A percentile compares a stretch with the other conserved stretches of the same genome.
phyloP scores from a whole-genome alignment of 805 yeast genomes.

The Saccharomycopsis sp. region DNA sequence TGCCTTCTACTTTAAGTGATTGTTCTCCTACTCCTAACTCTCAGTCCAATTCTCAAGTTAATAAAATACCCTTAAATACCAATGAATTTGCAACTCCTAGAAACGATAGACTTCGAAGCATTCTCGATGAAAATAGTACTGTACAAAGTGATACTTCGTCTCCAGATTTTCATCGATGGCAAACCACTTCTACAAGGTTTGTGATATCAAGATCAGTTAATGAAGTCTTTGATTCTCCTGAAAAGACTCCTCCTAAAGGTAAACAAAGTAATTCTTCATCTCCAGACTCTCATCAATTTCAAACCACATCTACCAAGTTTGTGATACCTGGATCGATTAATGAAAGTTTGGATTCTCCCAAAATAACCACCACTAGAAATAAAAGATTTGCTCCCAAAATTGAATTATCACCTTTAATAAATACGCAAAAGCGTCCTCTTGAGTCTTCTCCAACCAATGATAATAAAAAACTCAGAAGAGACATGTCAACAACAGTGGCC shows the following conservation, averaged over 20 bases:
- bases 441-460: not conserved
- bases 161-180: slow-evolving; percentile 4
- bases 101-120: not conserved
- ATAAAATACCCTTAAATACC: not conserved
- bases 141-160: not conserved
- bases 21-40: not conserved
- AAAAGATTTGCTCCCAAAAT: not conserved
- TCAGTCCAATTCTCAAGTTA: not conserved
- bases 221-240: slow-evolving; percentile 27
- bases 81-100: not conserved
- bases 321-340: not conserved
- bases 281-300: not conserved
- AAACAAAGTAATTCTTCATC: not conserved
- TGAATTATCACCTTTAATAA: not conserved
- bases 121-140: not conserved
- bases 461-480: not conserved
- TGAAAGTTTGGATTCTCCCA: not conserved
- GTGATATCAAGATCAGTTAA: not conserved
- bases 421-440: not conserved
- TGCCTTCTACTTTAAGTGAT: not conserved
- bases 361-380: not conserved
- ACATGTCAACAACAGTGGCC: not conserved
- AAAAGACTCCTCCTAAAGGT: slow-evolving; percentile 12
- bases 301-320: not conserved
- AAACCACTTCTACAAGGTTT: slow-evolving; percentile 3